phyloP scores from a whole-genome alignment of 2,329 filamentous ascomycete genomes.

The Pyrenochaeta sp. region DNA sequence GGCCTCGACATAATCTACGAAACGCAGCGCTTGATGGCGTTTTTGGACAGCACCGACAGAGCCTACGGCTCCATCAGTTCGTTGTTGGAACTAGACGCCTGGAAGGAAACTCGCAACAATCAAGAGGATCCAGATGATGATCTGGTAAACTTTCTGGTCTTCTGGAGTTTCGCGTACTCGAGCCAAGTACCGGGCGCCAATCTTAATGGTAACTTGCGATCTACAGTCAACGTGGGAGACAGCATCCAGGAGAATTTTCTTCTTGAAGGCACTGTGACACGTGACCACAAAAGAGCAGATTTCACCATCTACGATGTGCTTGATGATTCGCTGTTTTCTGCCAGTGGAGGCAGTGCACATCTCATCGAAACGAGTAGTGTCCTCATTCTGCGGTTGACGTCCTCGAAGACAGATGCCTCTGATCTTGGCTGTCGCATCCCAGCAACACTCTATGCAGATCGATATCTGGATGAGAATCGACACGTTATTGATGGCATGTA shows the following conservation, averaged over 20 bases:
- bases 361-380: conserved; percentile 57
- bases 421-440: conserved; percentile 60
- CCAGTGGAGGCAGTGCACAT: conserved; percentile 30
- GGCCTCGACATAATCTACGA: conserved; percentile 60
- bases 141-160: conserved; percentile 56
- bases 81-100: conserved; percentile 54
- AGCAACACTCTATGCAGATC: conserved; percentile 63
- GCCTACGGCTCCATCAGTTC: conserved; percentile 65
- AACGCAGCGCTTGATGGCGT: conserved; percentile 67
- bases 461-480: conserved; percentile 64
- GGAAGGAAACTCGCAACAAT: conserved; percentile 26
- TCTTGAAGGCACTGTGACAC: conserved; percentile 36
- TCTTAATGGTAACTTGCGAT: conserved; percentile 54
- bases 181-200: conserved; percentile 51
- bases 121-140: conserved; percentile 44
- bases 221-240: conserved; percentile 47
- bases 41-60: conserved; percentile 64
- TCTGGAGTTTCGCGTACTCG: conserved; percentile 58
- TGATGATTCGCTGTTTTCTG: conserved; percentile 57
- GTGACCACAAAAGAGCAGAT: conserved; percentile 25
- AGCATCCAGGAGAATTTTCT: conserved; percentile 32
- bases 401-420: conserved; percentile 45
- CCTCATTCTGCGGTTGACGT: conserved; percentile 56
- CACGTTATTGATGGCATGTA: conserved; percentile 58
- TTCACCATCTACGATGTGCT: conserved; percentile 62